Evolutionary conservation across 306 rosid genomes (phyloP), one percentile per base, ranked within the genome.

Genomic region (Vachellia pachyceras): DNA sequence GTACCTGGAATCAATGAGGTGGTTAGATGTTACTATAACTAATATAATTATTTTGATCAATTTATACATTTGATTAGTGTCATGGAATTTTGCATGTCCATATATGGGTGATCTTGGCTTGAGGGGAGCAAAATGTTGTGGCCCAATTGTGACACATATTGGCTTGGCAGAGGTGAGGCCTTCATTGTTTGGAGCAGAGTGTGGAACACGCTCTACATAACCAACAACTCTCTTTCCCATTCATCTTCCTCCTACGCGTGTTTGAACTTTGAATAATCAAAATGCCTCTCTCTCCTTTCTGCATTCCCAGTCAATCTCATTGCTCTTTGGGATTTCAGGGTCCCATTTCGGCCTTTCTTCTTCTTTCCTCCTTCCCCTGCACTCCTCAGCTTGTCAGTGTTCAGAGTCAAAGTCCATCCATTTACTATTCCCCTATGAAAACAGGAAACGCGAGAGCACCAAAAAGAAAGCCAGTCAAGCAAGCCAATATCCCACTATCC

Each of bases 191-290:
- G 35, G 65, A 20, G 35, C 36, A 23, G 65, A 58, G 65, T 58
- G 65, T 22, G 65, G 36, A 20, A 58, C 65, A 58, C 33, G 33
- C 33, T 2, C 33, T 29, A 1, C 33, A 29, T 29, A 29, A 29
- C 33, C 33, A 29, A 29, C 33, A 29, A 29, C 65, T 57, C 69
- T 10, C 66, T 20, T 57, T 52, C 57, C 37, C n/a, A 66, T 15
- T 22, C 65, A 23, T 36, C 2, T 68, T 47, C 69, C 42, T 20
- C 6, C 0, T 33, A 80, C 82, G 87, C 87, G 87, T 22, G 58
- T 80, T 84, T 45, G 4, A 45, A 45, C 14, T 45, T 45, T 80
- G 77, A 76, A 69, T 33, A 60, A 37, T 25, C 50, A 2, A 2
- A 33, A 69, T n/a, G 8, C 20, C 1, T 44, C 5, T 37, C 6